Percentiles rank a stretch among this genome's conserved stretches.
phyloP scores from a whole-genome alignment of 306 rosid genomes.

The Sicyos edulis region DNA sequence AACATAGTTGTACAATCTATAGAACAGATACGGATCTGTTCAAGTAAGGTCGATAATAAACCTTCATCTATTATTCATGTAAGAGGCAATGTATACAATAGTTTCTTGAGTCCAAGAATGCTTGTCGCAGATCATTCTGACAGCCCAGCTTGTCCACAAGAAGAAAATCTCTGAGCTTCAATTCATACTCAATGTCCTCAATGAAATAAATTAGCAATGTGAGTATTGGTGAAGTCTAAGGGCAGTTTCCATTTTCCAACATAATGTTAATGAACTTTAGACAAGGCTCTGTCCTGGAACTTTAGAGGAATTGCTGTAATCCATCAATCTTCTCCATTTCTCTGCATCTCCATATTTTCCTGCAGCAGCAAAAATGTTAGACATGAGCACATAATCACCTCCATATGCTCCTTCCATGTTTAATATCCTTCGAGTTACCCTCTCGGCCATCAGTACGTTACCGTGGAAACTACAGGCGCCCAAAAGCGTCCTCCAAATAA shows the following conservation, averaged over 20 bases:
- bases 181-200: background rate
- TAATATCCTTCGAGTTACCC: conserved; percentile 46
- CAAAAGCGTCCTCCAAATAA: conserved; percentile 63
- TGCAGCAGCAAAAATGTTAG: conserved; percentile 59
- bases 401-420: conserved; percentile 52
- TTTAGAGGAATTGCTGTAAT: conserved; percentile 42
- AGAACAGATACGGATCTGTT: no score
- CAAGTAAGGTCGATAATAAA: background rate
- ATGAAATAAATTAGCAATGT: background rate
- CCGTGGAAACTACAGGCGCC: conserved; percentile 68
- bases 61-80: conserved; percentile 2
- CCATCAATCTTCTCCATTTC: conserved; percentile 56
- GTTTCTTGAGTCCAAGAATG: background rate
- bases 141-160: background rate
- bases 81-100: background rate
- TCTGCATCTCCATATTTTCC: conserved; percentile 63
- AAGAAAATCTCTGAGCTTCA: background rate
- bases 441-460: conserved; percentile 51
- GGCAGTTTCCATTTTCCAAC: background rate
- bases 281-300: conserved; percentile 55
- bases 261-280: conserved; percentile 22
- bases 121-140: background rate
- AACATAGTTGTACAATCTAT: no score
- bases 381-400: conserved; percentile 83
- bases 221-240: background rate